phyloP scores from a whole-genome alignment of 768 basidiomycete genomes.

The Suillus fuscotomentosus region DNA sequence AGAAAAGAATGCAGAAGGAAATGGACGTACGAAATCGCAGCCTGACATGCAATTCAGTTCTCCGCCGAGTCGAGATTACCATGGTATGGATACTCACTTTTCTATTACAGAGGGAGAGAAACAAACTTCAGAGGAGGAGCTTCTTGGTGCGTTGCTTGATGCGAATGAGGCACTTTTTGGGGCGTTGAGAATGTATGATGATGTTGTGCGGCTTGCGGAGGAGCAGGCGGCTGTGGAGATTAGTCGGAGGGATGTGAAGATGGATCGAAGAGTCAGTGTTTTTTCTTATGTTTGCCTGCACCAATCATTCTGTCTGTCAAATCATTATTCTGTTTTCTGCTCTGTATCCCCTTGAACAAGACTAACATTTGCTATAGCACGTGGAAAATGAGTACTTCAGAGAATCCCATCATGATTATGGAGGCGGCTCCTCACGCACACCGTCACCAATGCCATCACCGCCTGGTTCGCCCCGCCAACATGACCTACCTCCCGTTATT shows the following conservation, averaged over 20 bases:
- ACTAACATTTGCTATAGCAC: constrained; percentile 14
- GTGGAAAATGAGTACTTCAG: constrained; percentile 21
- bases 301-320: constrained; percentile 23
- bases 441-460: constrained; percentile 30
- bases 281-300: neutral
- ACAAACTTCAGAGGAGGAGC: constrained; percentile 68
- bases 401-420: constrained; percentile 19
- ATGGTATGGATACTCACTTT: constrained; percentile 22
- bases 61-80: constrained; percentile 6
- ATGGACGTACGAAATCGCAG: constrained; percentile 17
- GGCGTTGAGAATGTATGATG: constrained; percentile 73
- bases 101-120: constrained; percentile 33
- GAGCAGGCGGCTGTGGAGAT: constrained; percentile 59
- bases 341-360: neutral
- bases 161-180: constrained; percentile 72
- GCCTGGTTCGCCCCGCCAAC: constrained; percentile 29
- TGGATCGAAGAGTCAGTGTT: constrained; percentile 62
- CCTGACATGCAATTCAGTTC: neutral
- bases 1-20: constrained; percentile 21
- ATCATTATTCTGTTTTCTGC: neutral
- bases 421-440: constrained; percentile 27
- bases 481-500: constrained; percentile 27
- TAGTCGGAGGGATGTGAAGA: constrained; percentile 64
- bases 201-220: constrained; percentile 65
- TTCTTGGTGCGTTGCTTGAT: constrained; percentile 68